phyloP scores from a whole-genome alignment of 192 early-diverging fungal genomes.

The Chytriomyces hyalinus region DNA sequence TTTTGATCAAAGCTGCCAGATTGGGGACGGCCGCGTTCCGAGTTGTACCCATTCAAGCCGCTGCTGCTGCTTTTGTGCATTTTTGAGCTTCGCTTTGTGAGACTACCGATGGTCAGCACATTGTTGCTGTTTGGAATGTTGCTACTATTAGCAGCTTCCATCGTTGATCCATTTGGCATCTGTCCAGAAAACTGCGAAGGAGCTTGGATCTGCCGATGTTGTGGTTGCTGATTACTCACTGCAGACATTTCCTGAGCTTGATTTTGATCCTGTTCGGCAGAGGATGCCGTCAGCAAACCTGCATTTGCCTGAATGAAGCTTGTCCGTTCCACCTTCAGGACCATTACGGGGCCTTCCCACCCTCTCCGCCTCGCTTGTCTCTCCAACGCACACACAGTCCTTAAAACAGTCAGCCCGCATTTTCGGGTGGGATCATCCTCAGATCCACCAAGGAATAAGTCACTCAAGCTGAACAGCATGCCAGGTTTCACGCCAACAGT shows the following conservation, averaged over 20 bases:
- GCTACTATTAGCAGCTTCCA: too few species aligned
- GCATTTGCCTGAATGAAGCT: background rate
- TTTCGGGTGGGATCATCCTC: slow-evolving; percentile 42
- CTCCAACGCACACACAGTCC: slow-evolving; percentile 55
- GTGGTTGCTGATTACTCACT: too few species aligned
- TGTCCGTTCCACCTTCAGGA: slow-evolving; percentile 39
- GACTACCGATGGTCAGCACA: slow-evolving; percentile 30
- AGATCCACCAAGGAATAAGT: slow-evolving; percentile 44
- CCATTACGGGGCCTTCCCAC: slow-evolving; percentile 53
- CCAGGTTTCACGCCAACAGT: slow-evolving; percentile 51
- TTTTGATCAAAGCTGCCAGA: slow-evolving; percentile 2
- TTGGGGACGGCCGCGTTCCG: background rate
- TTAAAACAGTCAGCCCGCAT: slow-evolving; percentile 45
- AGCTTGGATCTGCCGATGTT: too few species aligned
- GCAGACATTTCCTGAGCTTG: too few species aligned
- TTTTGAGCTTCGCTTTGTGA: slow-evolving; percentile 25
- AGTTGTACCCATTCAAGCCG: too few species aligned
- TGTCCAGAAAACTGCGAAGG: too few species aligned
- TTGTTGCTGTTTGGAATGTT: background rate
- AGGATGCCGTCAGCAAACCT: background rate
- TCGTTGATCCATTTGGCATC: too few species aligned
- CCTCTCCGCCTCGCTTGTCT: slow-evolving; percentile 51
- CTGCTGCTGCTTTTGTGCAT: slow-evolving; percentile 1
- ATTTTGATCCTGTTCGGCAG: background rate
- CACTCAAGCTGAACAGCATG: slow-evolving; percentile 50